A percentile compares a stretch with the other conserved stretches of the same genome.
phyloP scores from a whole-genome alignment of 805 yeast genomes.

The Clavispora santaluciae region DNA sequence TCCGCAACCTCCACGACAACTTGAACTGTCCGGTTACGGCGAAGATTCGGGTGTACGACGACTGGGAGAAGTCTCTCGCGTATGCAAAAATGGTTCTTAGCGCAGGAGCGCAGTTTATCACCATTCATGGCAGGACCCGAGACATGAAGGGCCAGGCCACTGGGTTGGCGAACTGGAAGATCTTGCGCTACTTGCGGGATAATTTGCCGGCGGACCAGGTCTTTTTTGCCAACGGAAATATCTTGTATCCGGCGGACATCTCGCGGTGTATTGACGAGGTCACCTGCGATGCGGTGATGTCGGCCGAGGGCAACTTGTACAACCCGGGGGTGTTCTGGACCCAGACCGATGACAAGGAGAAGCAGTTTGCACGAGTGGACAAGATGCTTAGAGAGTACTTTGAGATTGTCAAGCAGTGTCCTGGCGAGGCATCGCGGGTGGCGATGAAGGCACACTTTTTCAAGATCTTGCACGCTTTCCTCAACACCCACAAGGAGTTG shows the following conservation, averaged over 20 bases:
- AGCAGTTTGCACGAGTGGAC: constrained; percentile 83
- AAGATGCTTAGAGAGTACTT: constrained; percentile 77
- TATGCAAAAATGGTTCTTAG: constrained; percentile 85
- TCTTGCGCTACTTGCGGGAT: constrained; percentile 68
- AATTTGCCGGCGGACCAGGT: constrained; percentile 77
- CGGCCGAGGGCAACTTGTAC: constrained; percentile 91
- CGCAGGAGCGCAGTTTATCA: constrained; percentile 94
- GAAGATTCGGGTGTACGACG: constrained; percentile 85
- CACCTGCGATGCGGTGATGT: constrained; percentile 88
- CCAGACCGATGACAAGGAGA: constrained; percentile 46
- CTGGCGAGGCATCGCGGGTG: constrained; percentile 67
- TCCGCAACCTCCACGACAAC: constrained; percentile 67
- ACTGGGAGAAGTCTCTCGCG: constrained; percentile 71
- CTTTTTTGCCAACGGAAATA: constrained; percentile 90
- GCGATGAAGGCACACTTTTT: constrained; percentile 93
- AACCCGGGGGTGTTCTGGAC: constrained; percentile 89
- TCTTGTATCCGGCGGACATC: constrained; percentile 84
- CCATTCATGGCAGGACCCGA: constrained; percentile 93
- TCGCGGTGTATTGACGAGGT: constrained; percentile 60
- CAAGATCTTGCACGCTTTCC: constrained; percentile 76
- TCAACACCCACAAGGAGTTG: constrained; percentile 71
- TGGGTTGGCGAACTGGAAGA: constrained; percentile 92
- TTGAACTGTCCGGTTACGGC: constrained; percentile 90
- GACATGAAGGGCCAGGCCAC: constrained; percentile 98
- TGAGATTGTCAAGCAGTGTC: constrained; percentile 63